Conservation (phyloP, 169 alveolate species). For the Eimeria acervulina region DNA sequence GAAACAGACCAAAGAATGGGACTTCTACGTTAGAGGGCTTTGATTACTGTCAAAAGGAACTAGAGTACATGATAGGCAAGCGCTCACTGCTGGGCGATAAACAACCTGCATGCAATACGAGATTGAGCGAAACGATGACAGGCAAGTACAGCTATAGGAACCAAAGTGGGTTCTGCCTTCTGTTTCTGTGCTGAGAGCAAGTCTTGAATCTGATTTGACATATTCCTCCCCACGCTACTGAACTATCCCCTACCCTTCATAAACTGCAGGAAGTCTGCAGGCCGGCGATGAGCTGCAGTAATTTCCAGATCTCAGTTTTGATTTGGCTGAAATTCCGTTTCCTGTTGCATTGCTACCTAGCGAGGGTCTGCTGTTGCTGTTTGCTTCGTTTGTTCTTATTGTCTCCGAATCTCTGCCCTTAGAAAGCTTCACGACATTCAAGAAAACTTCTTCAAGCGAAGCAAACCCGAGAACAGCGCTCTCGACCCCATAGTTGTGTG, state of each 20-base stretch:
- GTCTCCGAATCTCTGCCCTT: neutral
- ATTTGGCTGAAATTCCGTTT: neutral
- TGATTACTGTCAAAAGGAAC: neutral
- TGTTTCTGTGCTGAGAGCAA: neutral
- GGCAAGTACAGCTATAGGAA: neutral
- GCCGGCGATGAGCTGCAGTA: neutral
- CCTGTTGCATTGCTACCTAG: neutral
- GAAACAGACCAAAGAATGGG: neutral
- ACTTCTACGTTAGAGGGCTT: neutral
- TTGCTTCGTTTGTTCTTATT: neutral
- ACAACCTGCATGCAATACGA: neutral
- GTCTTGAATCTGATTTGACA: neutral
- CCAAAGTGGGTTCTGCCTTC: neutral
- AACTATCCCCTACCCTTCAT: neutral
- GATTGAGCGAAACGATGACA: neutral
- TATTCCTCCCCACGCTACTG: neutral
- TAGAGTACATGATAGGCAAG: too few relatives aligned
- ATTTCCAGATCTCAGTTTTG: neutral
- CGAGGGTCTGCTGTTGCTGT: neutral
- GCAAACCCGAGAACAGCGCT: conserved; percentile 73
- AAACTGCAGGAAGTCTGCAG: neutral
- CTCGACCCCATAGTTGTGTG: conserved; percentile 33
- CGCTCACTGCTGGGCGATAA: too few relatives aligned
- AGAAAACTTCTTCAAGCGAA: conserved; percentile 66
- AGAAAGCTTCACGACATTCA: conserved; percentile 49